Conservation (phyloP, 2,329 filamentous ascomycete species). For the Parasarocladium wereldwijsianum region DNA sequence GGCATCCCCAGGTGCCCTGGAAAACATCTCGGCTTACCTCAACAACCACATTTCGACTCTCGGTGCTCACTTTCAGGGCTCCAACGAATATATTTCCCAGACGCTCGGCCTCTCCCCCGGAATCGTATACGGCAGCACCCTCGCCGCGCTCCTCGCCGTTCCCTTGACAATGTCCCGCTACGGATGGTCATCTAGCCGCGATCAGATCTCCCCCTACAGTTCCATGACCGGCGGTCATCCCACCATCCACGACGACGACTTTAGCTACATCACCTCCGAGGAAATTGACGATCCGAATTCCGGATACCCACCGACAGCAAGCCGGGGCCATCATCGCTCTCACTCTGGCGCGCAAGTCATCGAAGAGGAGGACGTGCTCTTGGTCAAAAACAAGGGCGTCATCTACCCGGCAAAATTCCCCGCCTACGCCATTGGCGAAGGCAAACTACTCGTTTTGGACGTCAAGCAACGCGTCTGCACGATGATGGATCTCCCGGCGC, state of each 20-base stretch:
- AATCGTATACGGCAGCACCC: constrained; percentile 34
- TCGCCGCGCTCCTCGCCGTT: constrained; percentile 32
- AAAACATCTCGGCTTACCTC: constrained; percentile 44
- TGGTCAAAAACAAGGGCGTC: constrained; percentile 52
- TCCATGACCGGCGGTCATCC: constrained; percentile 34
- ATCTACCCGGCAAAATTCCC: constrained; percentile 60
- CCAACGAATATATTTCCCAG: constrained; percentile 35
- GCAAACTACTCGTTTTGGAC: constrained; percentile 51
- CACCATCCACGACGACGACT: constrained; percentile 61
- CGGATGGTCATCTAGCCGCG: constrained; percentile 30
- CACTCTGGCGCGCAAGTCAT: constrained; percentile 18
- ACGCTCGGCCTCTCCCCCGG: constrained; percentile 34
- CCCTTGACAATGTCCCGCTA: constrained; percentile 40
- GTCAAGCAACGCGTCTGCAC: constrained; percentile 53
- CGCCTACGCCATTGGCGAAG: constrained; percentile 60
- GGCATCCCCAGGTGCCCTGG: constrained; percentile 50
- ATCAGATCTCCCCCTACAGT: constrained; percentile 36
- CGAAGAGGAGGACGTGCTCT: constrained; percentile 52
- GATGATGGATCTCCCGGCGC: constrained; percentile 47
- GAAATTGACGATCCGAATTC: constrained; percentile 39
- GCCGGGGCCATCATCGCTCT: constrained; percentile 25
- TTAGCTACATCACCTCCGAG: constrained; percentile 69
- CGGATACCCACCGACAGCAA: constrained; percentile 15
- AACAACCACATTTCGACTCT: constrained; percentile 35
- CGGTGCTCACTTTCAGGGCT: constrained; percentile 29